A percentile compares a stretch with the other conserved stretches of the same genome.
phyloP scores from a whole-genome alignment of 768 basidiomycete species.

The Boletus rubropictus region DNA sequence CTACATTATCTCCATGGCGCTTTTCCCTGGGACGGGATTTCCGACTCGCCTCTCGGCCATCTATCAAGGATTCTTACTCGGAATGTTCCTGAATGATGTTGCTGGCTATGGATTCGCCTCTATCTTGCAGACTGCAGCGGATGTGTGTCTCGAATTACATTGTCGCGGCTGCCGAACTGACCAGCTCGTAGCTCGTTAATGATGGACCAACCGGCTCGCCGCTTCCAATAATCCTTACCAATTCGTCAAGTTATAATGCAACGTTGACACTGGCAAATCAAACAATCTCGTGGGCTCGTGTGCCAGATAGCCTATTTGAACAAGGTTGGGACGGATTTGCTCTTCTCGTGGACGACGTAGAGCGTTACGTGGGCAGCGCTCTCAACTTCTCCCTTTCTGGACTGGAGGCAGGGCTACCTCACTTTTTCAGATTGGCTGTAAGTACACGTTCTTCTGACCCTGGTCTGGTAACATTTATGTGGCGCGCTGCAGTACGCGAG shows the following conservation, averaged over 20 bases:
- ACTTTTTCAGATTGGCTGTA: conserved; percentile 78
- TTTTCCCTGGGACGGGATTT: conserved; percentile 75
- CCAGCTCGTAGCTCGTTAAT: conserved; percentile 50
- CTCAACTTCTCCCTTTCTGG: conserved; percentile 67
- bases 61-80: conserved; percentile 76
- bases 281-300: conserved; percentile 49
- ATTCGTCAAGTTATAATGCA: conserved; percentile 59
- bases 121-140: conserved; percentile 68
- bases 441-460: conserved; percentile 24
- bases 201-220: conserved; percentile 68
- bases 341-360: conserved; percentile 81
- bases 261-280: conserved; percentile 51
- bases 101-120: conserved; percentile 78
- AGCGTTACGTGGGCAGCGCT: conserved; percentile 64
- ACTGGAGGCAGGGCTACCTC: conserved; percentile 55
- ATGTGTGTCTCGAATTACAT: conserved; percentile 39
- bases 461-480: conserved; percentile 1
- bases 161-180: conserved; percentile 1
- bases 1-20: conserved; percentile 69
- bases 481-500: conserved; percentile 41
- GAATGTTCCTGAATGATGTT: conserved; percentile 75
- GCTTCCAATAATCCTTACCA: conserved; percentile 69
- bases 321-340: conserved; percentile 70
- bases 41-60: conserved; percentile 75
- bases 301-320: conserved; percentile 30